phyloP scores from a whole-genome alignment of 441 rosid species.

The Melastoma candidum region DNA sequence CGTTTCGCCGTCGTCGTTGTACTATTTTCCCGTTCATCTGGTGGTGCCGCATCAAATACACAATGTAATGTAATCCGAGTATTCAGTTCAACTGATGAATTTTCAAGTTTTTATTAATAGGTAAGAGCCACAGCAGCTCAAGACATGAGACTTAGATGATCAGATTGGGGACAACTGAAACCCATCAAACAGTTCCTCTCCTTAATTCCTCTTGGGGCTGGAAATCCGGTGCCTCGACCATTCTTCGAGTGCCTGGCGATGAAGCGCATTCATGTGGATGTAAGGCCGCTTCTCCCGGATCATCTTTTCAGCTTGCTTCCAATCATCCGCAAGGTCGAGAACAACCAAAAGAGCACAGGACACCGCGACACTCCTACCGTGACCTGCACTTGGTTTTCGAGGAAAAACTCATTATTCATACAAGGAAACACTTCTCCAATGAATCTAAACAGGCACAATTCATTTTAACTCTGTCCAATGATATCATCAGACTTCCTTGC shows the following conservation, averaged over 20 bases:
- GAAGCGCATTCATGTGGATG: slow-evolving; percentile 46
- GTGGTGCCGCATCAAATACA: too few species aligned
- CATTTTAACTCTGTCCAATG: too few species aligned
- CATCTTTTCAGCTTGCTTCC: slow-evolving; percentile 49
- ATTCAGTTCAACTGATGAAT: background rate
- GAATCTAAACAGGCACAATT: too few species aligned
- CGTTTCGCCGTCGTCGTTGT: too few species aligned
- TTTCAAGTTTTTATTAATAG: background rate
- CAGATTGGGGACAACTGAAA: background rate
- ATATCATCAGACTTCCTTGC: too few species aligned
- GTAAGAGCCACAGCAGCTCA: too few species aligned
- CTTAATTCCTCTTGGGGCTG: slow-evolving; percentile 15
- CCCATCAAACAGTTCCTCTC: background rate
- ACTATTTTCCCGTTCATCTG: too few species aligned
- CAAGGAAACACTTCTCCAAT: too few species aligned
- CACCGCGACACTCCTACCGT: slow-evolving; percentile 71
- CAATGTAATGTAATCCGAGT: background rate
- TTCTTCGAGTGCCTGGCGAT: slow-evolving; percentile 38
- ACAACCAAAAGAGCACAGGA: slow-evolving; percentile 52
- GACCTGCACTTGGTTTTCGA: slow-evolving; percentile 28
- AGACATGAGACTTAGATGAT: too few species aligned
- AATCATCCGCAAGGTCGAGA: slow-evolving; percentile 43
- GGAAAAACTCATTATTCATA: background rate
- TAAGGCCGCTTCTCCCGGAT: slow-evolving; percentile 40
- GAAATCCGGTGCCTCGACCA: slow-evolving; percentile 44